phyloP scores from a whole-genome alignment of 768 basidiomycete genomes.

The Leccinellum luteum region DNA sequence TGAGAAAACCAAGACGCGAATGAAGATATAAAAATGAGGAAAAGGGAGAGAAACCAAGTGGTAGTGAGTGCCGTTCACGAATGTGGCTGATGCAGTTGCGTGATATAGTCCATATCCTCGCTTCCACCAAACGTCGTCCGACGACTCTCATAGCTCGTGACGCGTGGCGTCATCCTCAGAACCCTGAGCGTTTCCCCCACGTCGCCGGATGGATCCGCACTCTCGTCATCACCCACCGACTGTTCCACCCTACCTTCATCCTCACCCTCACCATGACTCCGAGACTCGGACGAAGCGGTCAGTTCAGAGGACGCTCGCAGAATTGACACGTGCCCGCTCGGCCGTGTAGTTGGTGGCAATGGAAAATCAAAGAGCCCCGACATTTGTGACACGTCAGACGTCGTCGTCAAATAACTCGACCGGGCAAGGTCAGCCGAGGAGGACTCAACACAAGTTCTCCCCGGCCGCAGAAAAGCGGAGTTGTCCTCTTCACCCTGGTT shows the following conservation, averaged over 20 bases:
- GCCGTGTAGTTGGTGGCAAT: slow-evolving; percentile 45
- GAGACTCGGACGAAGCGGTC: slow-evolving; percentile 1
- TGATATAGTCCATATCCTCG: slow-evolving; percentile 20
- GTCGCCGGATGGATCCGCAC: slow-evolving; percentile 8
- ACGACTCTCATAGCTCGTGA: slow-evolving; percentile 12
- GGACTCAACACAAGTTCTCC: slow-evolving; percentile 22
- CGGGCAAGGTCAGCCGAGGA: slow-evolving; percentile 35
- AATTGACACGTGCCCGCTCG: slow-evolving; percentile 38
- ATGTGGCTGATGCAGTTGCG: slow-evolving; percentile 8
- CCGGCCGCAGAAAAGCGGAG: slow-evolving; percentile 6
- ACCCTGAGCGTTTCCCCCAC: slow-evolving; percentile 14
- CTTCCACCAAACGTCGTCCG: slow-evolving; percentile 28
- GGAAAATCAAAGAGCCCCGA: slow-evolving; percentile 75
- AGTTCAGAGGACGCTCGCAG: slow-evolving; percentile 44
- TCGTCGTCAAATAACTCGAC: slow-evolving; percentile 62
- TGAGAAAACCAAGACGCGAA: slow-evolving; percentile 8
- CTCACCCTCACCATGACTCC: neutral
- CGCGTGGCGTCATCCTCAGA: slow-evolving; percentile 4
- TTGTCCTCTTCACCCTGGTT: slow-evolving; percentile 5
- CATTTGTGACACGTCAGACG: slow-evolving; percentile 58
- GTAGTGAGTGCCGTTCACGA: slow-evolving; percentile 9
- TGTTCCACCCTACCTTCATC: neutral
- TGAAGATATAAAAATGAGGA: neutral
- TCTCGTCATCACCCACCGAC: neutral
- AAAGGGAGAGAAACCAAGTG: neutral